Base-by-base conservation (phyloP, 2,329 filamentous ascomycete genomes). In the Curvularia sp. region DNA sequence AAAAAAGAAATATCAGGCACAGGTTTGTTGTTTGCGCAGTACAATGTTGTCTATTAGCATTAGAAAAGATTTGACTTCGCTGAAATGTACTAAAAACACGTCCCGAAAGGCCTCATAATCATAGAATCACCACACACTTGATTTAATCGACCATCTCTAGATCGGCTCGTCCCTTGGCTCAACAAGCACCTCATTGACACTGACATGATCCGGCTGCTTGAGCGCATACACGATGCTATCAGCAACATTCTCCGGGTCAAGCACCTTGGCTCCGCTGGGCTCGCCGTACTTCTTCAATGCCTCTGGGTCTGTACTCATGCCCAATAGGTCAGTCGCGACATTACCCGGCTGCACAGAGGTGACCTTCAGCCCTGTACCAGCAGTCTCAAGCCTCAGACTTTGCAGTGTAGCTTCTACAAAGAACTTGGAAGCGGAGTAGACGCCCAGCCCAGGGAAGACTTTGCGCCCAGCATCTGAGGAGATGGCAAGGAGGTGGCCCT, bases 381-480 rank as follows among this genome's bases (percentile, higher is more conserved):
- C 90, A 0, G 90, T 93, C 81, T 94, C 91, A 7, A 93, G 78
- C 8, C 91, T 86, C 64, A 94, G 77, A 30, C 82, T 82, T 76
- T 93, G 90, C n/a, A 94, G 81, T 0, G 90, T 90, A 1, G 89
- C 90, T 74, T 94, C 91, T 53, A 94, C 89, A 72, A 94, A 94
- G 83, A 93, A 92, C 74, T 94, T 94, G 77, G 86, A 89, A 25
- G 89, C 91, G 0, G 89, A 92, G 81, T 94, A 94, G 34, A 94
- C 90, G 51, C 91, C 91, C 12, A 93, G 79, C 0, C 91, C 91
- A 0, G 91, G 89, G 79, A 93, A 93, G 7, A 92, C 89, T 75
- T 93, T 93, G 55, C 91, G 87, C 0, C 90, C 91, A 1, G 91
- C 91, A 63, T 93, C 91, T 0, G 90, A 93, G 0, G 91, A 93